These are phyloP conservation scores for Diutina catenulata DNA, from an alignment of 1,139 yeast genomes.

Conservation along the genomic window DNA sequence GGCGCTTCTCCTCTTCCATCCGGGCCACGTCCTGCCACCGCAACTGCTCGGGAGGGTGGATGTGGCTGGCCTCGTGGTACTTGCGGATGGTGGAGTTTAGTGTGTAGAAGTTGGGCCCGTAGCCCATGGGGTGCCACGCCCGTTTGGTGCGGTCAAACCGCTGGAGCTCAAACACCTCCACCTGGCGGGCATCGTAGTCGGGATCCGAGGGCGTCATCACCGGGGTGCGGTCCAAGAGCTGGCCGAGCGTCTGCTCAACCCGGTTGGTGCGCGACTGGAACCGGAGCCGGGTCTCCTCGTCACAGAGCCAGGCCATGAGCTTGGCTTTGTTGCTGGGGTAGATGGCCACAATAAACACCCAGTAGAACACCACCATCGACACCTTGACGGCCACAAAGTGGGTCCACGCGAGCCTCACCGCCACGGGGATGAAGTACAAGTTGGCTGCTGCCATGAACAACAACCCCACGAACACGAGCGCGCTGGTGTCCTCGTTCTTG, in stretches of 20 bases:
- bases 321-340: conserved; percentile 45
- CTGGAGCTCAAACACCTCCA: conserved; percentile 68
- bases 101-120: conserved; percentile 42
- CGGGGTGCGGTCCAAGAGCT: conserved; percentile 12
- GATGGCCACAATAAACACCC: conserved; percentile 36
- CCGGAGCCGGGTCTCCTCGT: conserved; percentile 50
- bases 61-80: not conserved
- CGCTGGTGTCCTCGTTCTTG: conserved; percentile 51
- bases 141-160: conserved; percentile 33
- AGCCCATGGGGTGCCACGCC: conserved; percentile 54
- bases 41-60: not conserved
- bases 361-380: conserved; percentile 26
- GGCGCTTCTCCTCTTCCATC: conserved; percentile 7
- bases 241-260: conserved; percentile 28
- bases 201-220: conserved; percentile 11
- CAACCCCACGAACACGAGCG: conserved; percentile 32
- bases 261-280: conserved; percentile 33
- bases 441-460: conserved; percentile 19
- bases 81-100: conserved; percentile 21
- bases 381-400: conserved; percentile 21
- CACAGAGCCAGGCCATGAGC: conserved; percentile 33
- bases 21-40: conserved; percentile 9
- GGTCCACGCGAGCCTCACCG: conserved; percentile 17
- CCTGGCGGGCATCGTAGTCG: conserved; percentile 19
- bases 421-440: conserved; percentile 20